Evolutionary conservation across 202 grass and related monocot species (phyloP).

Genomic region (Bolboschoenoplectus hybrid): DNA sequence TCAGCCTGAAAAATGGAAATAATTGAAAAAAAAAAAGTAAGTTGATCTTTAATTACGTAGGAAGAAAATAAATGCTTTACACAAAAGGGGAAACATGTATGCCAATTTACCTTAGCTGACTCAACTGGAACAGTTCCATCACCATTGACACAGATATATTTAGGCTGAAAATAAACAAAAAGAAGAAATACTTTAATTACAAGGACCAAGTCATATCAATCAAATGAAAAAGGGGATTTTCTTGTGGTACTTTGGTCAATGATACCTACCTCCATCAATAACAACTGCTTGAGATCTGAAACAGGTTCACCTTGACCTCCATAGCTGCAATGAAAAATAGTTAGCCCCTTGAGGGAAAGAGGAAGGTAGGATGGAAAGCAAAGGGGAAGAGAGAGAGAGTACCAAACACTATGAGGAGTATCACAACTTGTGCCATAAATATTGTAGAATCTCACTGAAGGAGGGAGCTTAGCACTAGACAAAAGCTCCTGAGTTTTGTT

Average conservation of each 20-base stretch:
- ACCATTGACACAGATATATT: conserved; percentile 81
- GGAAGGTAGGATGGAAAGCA: not conserved
- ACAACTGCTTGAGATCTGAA: conserved; percentile 59
- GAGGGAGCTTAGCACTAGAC: conserved; percentile 72
- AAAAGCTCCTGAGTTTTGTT: conserved; percentile 86
- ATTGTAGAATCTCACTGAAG: conserved; percentile 93
- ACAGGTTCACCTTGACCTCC: conserved; percentile 67
- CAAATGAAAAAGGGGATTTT: conserved; percentile 13
- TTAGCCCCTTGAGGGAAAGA: not conserved
- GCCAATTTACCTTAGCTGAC: conserved; percentile 69
- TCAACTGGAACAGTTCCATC: conserved; percentile 88
- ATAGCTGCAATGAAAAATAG: conserved; percentile 58
- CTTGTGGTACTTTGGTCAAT: conserved; percentile 23
- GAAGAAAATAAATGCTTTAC: not conserved
- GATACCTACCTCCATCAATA: conserved; percentile 62
- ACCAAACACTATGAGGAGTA: conserved; percentile 91
- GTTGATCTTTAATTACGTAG: conserved; percentile 13
- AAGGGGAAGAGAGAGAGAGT: conserved; percentile 24
- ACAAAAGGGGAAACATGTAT: conserved; percentile 2
- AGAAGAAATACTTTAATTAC: conserved; percentile 25
- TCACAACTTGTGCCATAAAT: conserved; percentile 81
- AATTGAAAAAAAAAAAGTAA: not conserved
- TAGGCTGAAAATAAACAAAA: conserved; percentile 50
- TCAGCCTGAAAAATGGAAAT: conserved; percentile 55
- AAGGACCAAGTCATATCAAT: conserved; percentile 27